Percentiles rank a stretch among this genome's conserved stretches.
phyloP scores from a whole-genome alignment of 2,329 filamentous ascomycete genomes.

The Didymella keratinophila region DNA sequence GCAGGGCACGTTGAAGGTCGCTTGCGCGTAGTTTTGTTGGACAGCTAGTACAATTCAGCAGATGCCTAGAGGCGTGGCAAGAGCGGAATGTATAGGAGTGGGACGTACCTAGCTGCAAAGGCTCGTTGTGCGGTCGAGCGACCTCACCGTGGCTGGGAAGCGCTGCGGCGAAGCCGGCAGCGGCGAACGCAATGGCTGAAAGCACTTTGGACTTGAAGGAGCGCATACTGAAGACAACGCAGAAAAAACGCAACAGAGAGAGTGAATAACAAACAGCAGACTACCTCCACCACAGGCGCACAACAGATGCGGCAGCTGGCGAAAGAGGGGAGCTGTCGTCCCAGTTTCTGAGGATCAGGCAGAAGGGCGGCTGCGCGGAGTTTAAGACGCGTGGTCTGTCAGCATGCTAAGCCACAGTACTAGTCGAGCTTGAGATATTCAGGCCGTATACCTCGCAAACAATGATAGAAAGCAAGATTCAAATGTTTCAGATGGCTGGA shows the following conservation, averaged over 20 bases:
- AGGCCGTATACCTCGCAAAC: background rate
- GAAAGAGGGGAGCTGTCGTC: conserved; percentile 10
- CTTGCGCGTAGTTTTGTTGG: conserved; percentile 49
- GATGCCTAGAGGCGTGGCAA: conserved; percentile 43
- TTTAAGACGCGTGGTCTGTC: conserved; percentile 25
- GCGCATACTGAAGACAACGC: conserved; percentile 34
- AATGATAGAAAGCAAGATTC: background rate
- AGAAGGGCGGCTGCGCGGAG: conserved; percentile 19
- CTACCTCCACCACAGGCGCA: conserved; percentile 21
- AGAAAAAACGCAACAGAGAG: conserved; percentile 15
- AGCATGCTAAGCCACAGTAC: conserved; percentile 30
- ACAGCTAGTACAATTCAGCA: conserved; percentile 44
- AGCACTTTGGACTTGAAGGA: conserved; percentile 45
- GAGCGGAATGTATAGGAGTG: conserved; percentile 32
- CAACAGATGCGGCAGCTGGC: conserved; percentile 5
- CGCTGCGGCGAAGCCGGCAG: conserved; percentile 40
- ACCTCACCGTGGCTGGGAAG: conserved; percentile 30
- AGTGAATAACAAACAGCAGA: conserved; percentile 12
- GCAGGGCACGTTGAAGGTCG: conserved; percentile 55
- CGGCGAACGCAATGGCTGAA: conserved; percentile 41
- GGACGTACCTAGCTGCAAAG: conserved; percentile 43
- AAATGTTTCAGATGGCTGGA: conserved; percentile 4
- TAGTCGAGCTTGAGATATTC: background rate
- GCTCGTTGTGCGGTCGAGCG: conserved; percentile 30
- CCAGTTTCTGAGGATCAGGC: conserved; percentile 22